These are phyloP conservation scores for Juncus effusus DNA, from an alignment of 176 grass and related monocot genomes.

Conservation along the genomic window DNA sequence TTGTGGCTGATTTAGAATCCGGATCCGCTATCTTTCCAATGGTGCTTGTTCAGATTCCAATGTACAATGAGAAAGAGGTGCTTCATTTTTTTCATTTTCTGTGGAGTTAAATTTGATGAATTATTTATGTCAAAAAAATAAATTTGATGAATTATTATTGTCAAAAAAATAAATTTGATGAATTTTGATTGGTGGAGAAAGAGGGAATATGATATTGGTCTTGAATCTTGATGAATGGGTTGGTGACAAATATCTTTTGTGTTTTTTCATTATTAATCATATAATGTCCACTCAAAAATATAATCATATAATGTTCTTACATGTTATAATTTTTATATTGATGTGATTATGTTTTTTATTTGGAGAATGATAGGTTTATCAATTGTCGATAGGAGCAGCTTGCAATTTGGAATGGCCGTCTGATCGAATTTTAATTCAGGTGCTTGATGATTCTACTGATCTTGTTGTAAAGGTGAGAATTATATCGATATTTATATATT, in stretches of 20 bases:
- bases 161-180: neutral
- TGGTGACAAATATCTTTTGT: neutral
- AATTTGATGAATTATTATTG: neutral
- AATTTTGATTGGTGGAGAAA: neutral
- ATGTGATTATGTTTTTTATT: neutral
- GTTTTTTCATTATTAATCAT: neutral
- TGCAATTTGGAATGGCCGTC: constrained; percentile 34
- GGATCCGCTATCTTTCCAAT: constrained; percentile 34
- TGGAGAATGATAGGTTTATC: constrained; percentile 34
- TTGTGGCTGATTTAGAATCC: constrained; percentile 31
- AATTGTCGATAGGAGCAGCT: constrained; percentile 36
- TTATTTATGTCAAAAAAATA: neutral
- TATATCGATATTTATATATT: too few species aligned
- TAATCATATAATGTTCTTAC: neutral
- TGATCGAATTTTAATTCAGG: constrained; percentile 43
- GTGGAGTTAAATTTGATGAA: neutral
- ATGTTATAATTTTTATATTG: neutral
- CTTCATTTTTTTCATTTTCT: neutral
- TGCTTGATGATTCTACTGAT: constrained; percentile 56
- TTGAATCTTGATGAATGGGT: neutral
- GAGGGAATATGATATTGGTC: neutral
- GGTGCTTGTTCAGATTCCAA: constrained; percentile 52
- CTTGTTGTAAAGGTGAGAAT: constrained; percentile 32
- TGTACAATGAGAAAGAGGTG: constrained; percentile 59
- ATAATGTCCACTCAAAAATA: neutral